Evolutionary conservation across 1,139 yeast species (phyloP), one percentile per base, ranked within the genome.

Genomic region (Saccharomyces hybrid): DNA sequence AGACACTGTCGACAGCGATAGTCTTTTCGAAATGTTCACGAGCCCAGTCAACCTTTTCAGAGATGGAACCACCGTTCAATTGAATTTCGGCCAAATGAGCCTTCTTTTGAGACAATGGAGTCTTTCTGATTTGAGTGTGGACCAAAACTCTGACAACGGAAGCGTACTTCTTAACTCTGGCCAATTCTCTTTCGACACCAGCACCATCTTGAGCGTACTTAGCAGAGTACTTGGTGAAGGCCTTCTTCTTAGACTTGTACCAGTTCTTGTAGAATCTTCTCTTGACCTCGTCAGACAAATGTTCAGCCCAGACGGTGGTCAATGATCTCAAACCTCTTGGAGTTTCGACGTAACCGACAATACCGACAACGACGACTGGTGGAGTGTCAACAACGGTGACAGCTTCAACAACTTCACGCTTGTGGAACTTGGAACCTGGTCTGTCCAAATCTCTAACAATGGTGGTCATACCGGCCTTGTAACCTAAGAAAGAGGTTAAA

Each of bases 221-320:
- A 79, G 95, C 88, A 78, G 98, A 87, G 90, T 93, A 93, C 83
- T 93, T 90, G 88, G 98, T 88, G 95, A 93, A 93, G 74, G 99
- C 99, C 95, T 91, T 91, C 96, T 93, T 93, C 95, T 93, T 93
- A 70, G 97, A 87, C 86, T 90, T 91, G 96, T 87, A 93, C 99
- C 99, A 93, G 97, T 91, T 93, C 89, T 91, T 93, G 97, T 93
- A 93, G 96, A 93, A 93, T 84, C 98, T 89, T 86, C 99, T 89
- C 88, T 87, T 93, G 79, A 93, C 84, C 81, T 93, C 99, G 77
- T 93, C 99, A 72, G 96, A 88, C 77, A 93, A 86, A 82, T 93
- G 99, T 84, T 93, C 99, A 73, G 99, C 98, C 99, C 99, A 93
- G 76, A 93, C 99, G 74, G 99, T 93, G 78, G 98, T 89, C 79